A percentile compares a stretch with the other conserved stretches of the same genome.
phyloP scores from a whole-genome alignment of 2,329 filamentous ascomycete species.

The Penicillium sp. region DNA sequence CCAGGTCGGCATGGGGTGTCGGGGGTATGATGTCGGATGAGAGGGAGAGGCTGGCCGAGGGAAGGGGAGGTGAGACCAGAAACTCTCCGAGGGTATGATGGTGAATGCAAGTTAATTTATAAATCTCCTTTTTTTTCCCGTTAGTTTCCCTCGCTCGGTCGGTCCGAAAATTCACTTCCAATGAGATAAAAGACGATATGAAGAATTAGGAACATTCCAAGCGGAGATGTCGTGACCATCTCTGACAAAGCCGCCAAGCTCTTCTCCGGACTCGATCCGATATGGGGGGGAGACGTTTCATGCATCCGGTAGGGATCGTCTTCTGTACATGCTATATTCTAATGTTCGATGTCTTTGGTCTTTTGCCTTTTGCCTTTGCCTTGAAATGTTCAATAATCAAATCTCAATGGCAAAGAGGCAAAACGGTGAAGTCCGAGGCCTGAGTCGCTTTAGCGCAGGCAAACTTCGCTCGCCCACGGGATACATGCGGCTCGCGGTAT shows the following conservation, averaged over 20 bases:
- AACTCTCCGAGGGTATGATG: slow-evolving; percentile 4
- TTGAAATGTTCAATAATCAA: background rate
- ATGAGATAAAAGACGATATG: slow-evolving; percentile 11
- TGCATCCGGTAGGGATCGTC: slow-evolving; percentile 7
- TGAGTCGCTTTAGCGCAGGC: background rate
- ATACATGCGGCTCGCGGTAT: slow-evolving; percentile 7
- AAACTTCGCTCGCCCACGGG: slow-evolving; percentile 6
- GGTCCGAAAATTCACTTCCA: slow-evolving; percentile 1
- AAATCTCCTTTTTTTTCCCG: background rate
- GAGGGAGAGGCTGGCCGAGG: slow-evolving; percentile 14
- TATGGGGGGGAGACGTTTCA: slow-evolving; percentile 4
- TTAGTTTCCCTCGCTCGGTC: background rate
- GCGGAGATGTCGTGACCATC: slow-evolving; percentile 25
- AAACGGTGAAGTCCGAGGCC: background rate
- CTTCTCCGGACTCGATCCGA: slow-evolving; percentile 21
- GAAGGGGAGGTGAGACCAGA: slow-evolving; percentile 9
- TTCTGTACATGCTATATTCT: background rate
- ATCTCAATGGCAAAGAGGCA: slow-evolving; percentile 14
- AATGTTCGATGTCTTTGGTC: background rate
- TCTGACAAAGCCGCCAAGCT: slow-evolving; percentile 30
- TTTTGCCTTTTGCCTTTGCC: background rate
- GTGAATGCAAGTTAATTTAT: background rate
- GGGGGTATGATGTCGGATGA: background rate
- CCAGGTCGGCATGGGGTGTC: slow-evolving; percentile 3
- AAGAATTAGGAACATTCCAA: slow-evolving; percentile 23